These are phyloP conservation scores for Apophysomyces ossiformis DNA, from an alignment of 371 early-diverging fungal genomes.

Conservation along the genomic window DNA sequence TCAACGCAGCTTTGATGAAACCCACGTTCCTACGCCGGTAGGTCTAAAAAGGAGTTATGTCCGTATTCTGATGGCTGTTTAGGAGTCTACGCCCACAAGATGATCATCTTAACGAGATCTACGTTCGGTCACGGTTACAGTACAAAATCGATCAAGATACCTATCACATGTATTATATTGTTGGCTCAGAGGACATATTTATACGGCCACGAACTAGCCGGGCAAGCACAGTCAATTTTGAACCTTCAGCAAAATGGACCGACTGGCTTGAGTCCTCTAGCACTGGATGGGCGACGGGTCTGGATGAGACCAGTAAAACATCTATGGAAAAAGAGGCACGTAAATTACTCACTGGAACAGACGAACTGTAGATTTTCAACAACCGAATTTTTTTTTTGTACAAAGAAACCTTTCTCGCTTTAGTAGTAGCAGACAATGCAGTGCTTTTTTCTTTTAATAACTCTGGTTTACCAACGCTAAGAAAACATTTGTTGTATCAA, in stretches of 20 bases:
- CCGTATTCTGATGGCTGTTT: conserved; percentile 28
- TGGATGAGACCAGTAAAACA: conserved; percentile 25
- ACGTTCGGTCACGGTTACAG: conserved; percentile 75
- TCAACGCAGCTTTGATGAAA: conserved; percentile 54
- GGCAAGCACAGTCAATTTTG: not conserved
- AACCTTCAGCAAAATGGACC: conserved; percentile 16
- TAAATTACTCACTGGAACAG: conserved; percentile 16
- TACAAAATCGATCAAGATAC: conserved; percentile 87
- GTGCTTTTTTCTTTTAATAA: not conserved
- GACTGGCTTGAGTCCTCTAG: conserved; percentile 33
- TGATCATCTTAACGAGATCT: conserved; percentile 55
- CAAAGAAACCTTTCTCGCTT: not conserved
- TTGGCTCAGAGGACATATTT: conserved; percentile 56
- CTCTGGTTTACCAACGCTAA: too few species aligned
- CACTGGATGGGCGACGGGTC: conserved; percentile 39
- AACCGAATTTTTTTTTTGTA: conserved; percentile 7
- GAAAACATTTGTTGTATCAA: too few species aligned
- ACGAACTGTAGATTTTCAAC: conserved; percentile 10
- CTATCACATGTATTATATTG: conserved; percentile 58
- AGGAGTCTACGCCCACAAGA: conserved; percentile 86
- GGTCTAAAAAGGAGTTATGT: conserved; percentile 37
- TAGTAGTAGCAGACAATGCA: conserved; percentile 9
- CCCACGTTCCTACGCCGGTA: conserved; percentile 73
- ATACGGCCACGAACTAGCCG: conserved; percentile 51
- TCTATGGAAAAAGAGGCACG: conserved; percentile 36